These are phyloP conservation scores for Penicillium sp. DNA, from an alignment of 2,329 filamentous ascomycete genomes.

Conservation along the genomic window DNA sequence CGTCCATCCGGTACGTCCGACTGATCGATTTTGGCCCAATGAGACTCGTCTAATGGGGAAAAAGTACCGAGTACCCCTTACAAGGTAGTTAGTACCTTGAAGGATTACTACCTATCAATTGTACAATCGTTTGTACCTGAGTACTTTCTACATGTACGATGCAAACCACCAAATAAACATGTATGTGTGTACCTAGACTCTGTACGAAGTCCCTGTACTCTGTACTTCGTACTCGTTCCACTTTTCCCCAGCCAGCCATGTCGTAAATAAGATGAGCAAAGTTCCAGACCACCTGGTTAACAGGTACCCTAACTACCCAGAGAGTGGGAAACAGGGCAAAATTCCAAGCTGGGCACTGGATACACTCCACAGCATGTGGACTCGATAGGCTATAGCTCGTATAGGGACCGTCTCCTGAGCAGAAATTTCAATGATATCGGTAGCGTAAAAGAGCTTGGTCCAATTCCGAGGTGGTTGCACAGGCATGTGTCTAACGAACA, in stretches of 20 bases:
- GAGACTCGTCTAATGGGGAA: constrained; percentile 10
- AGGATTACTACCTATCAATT: not conserved
- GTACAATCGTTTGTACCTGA: not conserved
- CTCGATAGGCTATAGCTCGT: not conserved
- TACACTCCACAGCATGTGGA: not conserved
- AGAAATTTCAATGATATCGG: not conserved
- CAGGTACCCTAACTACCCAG: not conserved
- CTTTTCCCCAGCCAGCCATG: not conserved
- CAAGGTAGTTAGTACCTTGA: not conserved
- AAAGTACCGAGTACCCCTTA: not conserved
- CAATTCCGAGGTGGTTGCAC: not conserved
- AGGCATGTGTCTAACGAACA: not conserved
- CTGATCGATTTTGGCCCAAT: constrained; percentile 6
- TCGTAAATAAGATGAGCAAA: not conserved
- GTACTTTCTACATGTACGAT: not conserved
- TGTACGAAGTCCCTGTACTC: not conserved
- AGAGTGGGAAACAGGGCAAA: not conserved
- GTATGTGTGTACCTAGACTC: not conserved
- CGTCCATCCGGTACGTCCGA: constrained; percentile 2
- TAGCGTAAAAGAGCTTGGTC: not conserved
- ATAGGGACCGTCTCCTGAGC: not conserved
- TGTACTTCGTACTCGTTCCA: not conserved
- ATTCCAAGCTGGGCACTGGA: not conserved
- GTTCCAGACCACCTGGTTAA: not conserved
- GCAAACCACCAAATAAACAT: not conserved